These are phyloP conservation scores for Ambrosia artemisiifolia DNA, from an alignment of 129 eudicot species.

Conservation along the genomic window DNA sequence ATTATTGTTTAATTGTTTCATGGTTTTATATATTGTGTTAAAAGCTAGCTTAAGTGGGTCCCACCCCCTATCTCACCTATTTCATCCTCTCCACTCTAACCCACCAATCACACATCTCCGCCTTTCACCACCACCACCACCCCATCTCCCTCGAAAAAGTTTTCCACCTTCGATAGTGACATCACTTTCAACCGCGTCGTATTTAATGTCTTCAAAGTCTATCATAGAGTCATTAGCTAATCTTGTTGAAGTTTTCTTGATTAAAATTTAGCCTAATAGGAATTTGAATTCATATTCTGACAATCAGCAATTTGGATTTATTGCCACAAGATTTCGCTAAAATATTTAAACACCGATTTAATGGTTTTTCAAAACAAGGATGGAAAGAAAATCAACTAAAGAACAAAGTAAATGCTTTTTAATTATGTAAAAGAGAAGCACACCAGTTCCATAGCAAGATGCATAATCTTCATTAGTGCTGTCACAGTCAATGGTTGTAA, in stretches of 20 bases:
- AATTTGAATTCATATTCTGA: neutral
- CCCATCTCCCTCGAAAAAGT: too few relatives aligned
- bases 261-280: neutral
- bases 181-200: constrained; percentile 42
- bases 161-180: constrained; percentile 22
- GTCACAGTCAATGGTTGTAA: neutral
- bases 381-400: neutral
- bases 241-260: constrained; percentile 31
- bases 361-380: neutral
- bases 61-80: too few relatives aligned
- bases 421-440: constrained; percentile 3
- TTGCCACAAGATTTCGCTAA: neutral
- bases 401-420: neutral
- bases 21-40: too few relatives aligned
- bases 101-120: too few relatives aligned
- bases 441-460: constrained; percentile 37
- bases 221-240: too few relatives aligned
- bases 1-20: too few relatives aligned
- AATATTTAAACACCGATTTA: neutral
- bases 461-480: constrained; percentile 18
- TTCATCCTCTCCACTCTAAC: too few relatives aligned
- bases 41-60: too few relatives aligned
- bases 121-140: too few relatives aligned
- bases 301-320: too few relatives aligned
- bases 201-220: too few relatives aligned